These are phyloP conservation scores for Curvularia eragrostidis DNA, from an alignment of 2,329 filamentous ascomycete species.

Conservation along the genomic window DNA sequence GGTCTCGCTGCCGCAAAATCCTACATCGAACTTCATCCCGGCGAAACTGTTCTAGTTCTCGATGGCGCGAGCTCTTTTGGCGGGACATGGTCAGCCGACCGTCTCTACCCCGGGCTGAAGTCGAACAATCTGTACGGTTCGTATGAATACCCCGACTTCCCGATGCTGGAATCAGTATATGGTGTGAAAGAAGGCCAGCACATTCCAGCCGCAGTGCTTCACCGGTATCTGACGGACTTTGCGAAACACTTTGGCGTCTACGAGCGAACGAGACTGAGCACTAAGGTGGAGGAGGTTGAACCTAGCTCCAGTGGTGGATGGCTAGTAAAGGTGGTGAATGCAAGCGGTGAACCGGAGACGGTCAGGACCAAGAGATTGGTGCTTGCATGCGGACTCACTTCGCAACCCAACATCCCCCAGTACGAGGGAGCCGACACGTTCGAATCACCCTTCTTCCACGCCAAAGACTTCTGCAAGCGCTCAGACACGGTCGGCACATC, in stretches of 20 bases:
- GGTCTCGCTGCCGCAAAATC: neutral
- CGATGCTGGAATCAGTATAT: neutral
- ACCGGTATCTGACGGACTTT: neutral
- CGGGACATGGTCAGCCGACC: conserved; percentile 1
- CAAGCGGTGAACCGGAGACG: neutral
- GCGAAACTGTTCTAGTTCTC: neutral
- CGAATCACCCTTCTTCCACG: neutral
- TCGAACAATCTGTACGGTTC: neutral
- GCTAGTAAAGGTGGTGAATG: neutral
- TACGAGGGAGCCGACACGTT: conserved; percentile 1
- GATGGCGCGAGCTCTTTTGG: neutral
- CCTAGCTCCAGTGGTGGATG: neutral
- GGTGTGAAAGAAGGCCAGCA: conserved; percentile 1
- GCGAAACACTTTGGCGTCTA: neutral
- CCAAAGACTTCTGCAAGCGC: neutral
- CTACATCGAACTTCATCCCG: neutral
- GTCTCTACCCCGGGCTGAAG: conserved; percentile 1
- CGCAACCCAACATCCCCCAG: neutral
- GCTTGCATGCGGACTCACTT: conserved; percentile 1
- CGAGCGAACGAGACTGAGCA: neutral
- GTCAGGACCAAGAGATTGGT: neutral
- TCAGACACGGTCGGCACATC: neutral
- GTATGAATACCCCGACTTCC: neutral
- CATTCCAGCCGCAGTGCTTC: neutral
- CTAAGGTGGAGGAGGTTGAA: neutral